A percentile compares a stretch with the other conserved stretches of the same genome.
phyloP scores from a whole-genome alignment of 768 basidiomycete species.

The Pleurotus tuoliensis region DNA sequence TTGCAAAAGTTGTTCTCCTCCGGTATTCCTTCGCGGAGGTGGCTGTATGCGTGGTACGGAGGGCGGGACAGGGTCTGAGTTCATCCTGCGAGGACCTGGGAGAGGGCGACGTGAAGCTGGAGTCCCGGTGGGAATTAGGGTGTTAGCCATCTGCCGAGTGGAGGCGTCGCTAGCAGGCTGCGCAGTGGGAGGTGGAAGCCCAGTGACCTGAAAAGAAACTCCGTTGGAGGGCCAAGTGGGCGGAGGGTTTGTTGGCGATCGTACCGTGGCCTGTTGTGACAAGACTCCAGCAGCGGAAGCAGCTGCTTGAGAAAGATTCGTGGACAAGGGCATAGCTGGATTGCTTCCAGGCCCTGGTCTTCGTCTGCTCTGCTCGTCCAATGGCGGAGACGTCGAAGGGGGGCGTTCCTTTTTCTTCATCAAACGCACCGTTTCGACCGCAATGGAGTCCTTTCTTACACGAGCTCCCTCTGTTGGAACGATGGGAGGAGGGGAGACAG shows the following conservation, averaged over 20 bases:
- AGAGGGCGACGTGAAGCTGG: constrained; percentile 17
- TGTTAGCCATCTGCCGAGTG: not conserved
- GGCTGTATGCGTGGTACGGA: constrained; percentile 11
- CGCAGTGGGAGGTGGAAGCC: too few relatives aligned
- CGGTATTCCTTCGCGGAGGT: constrained; percentile 44
- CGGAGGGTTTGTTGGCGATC: not conserved
- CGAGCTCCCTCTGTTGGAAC: not conserved
- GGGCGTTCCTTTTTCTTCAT: not conserved
- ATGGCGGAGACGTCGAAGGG: constrained; percentile 1
- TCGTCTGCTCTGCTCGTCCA: constrained; percentile 1
- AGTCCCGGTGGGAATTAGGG: constrained; percentile 18
- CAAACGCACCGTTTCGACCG: not conserved
- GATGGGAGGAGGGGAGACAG: not conserved
- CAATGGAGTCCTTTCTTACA: constrained; percentile 11
- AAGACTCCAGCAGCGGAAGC: not conserved
- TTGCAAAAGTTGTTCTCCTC: constrained; percentile 33
- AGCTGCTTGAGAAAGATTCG: not conserved
- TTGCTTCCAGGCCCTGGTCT: not conserved
- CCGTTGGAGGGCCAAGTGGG: not conserved
- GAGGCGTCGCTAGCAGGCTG: too few relatives aligned
- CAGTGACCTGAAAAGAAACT: not conserved
- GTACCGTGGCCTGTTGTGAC: not conserved
- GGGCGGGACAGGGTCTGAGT: constrained; percentile 30
- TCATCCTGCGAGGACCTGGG: constrained; percentile 31
- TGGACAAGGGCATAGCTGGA: not conserved